A percentile compares a stretch with the other conserved stretches of the same genome.
These are phyloP conservation scores for Malus hybrid DNA, from an alignment of 331 rosid species.

Conservation along the genomic window DNA sequence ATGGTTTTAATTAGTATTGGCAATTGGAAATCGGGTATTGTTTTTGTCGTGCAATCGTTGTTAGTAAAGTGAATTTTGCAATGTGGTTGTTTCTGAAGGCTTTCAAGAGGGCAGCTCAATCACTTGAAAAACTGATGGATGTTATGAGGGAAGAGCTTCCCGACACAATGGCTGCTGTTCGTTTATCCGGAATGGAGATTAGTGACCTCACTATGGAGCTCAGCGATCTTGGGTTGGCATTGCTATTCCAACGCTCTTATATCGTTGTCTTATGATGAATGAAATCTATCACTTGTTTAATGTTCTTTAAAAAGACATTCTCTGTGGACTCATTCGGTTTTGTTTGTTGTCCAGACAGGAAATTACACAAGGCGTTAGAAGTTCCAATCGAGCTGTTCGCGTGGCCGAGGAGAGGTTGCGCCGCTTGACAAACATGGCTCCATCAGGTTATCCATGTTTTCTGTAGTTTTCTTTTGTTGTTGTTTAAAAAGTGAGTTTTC, in stretches of 20 bases:
- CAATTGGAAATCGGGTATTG: background rate
- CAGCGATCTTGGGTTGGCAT: constrained; percentile 64
- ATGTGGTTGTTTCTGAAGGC: constrained; percentile 42
- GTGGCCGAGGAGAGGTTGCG: constrained; percentile 68
- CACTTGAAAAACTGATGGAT: constrained; percentile 86
- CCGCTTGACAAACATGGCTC: constrained; percentile 43
- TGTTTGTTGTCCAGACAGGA: constrained; percentile 45
- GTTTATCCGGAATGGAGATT: constrained; percentile 88
- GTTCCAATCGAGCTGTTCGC: constrained; percentile 66
- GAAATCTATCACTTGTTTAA: background rate
- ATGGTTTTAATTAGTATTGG: background rate
- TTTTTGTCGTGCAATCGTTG: background rate
- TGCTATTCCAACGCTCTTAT: background rate
- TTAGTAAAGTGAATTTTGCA: background rate
- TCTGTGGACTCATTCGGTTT: background rate
- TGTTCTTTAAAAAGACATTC: background rate
- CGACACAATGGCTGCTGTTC: constrained; percentile 78
- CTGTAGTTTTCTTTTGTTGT: background rate
- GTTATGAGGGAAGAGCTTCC: constrained; percentile 83
- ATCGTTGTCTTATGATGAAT: background rate
- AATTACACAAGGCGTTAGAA: constrained; percentile 70
- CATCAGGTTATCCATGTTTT: constrained; percentile 50
- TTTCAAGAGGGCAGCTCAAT: constrained; percentile 84
- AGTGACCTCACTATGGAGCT: constrained; percentile 80
- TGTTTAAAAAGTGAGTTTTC: background rate